Evolutionary conservation across 1,139 yeast genomes (phyloP).

Genomic region (Candida sp.): DNA sequence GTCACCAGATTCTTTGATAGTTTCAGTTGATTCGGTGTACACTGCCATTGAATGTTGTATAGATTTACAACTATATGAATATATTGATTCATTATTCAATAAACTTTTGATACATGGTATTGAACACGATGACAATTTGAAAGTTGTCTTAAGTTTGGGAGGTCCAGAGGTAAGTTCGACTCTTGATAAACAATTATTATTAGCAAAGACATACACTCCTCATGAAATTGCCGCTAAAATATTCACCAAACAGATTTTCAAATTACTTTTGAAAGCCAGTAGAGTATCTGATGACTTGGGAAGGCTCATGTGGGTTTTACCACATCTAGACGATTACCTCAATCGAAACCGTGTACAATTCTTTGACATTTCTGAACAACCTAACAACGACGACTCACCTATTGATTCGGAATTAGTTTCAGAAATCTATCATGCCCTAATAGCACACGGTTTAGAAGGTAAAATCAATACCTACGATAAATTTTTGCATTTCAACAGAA

Average conservation of each 20-base stretch:
- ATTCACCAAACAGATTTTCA: slow-evolving; percentile 23
- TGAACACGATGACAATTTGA: slow-evolving; percentile 6
- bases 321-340: slow-evolving; percentile 31
- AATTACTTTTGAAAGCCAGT: slow-evolving; percentile 23
- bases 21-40: slow-evolving; percentile 17
- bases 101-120: slow-evolving; percentile 30
- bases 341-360: slow-evolving; percentile 3
- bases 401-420: slow-evolving; percentile 11
- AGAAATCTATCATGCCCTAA: slow-evolving; percentile 14
- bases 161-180: not conserved
- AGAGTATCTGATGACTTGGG: slow-evolving; percentile 30
- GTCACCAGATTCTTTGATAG: slow-evolving; percentile 12
- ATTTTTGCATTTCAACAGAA: slow-evolving; percentile 6
- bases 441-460: slow-evolving; percentile 22
- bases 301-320: slow-evolving; percentile 37
- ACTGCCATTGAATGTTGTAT: slow-evolving; percentile 29
- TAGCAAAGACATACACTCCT: slow-evolving; percentile 2
- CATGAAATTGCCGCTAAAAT: slow-evolving; percentile 8
- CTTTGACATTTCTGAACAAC: not conserved
- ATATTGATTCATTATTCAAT: slow-evolving; percentile 31
- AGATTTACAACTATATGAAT: slow-evolving; percentile 21
- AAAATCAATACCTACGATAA: slow-evolving; percentile 18
- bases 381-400: slow-evolving; percentile 3
- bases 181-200: not conserved
- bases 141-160: slow-evolving; percentile 8